Conservation (phyloP, 1,139 yeast genomes). For the Saccharomyces pastorianus region DNA sequence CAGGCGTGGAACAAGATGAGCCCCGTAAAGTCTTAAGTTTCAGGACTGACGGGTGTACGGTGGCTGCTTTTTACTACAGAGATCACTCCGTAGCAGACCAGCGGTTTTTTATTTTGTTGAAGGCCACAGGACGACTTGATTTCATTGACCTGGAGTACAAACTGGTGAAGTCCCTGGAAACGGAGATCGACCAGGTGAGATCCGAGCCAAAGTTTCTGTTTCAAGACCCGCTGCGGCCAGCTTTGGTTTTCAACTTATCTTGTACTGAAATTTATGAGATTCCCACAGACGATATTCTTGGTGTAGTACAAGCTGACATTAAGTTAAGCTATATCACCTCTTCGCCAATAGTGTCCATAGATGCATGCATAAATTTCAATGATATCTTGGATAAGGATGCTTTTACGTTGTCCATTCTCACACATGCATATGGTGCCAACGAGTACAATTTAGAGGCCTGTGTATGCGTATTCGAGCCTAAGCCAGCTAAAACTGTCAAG, state of each 20-base stretch:
- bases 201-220: background rate
- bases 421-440: background rate
- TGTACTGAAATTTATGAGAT: background rate
- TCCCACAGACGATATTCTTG: background rate
- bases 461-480: background rate
- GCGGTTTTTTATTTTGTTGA: background rate
- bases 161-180: background rate
- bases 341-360: background rate
- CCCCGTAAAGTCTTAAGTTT: background rate
- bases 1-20: background rate
- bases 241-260: background rate
- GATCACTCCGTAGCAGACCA: background rate
- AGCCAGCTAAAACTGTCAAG: background rate
- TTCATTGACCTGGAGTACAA: background rate
- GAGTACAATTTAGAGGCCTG: background rate
- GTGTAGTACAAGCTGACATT: background rate
- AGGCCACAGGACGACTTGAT: background rate
- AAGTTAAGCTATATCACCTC: background rate
- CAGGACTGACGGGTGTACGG: background rate
- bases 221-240: background rate
- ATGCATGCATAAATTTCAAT: background rate
- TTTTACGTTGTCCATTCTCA: background rate
- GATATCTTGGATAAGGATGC: background rate
- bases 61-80: background rate
- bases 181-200: background rate